Evolutionary conservation across 2,329 filamentous ascomycete species (phyloP), one percentile per base, ranked within the genome.

Genomic region (Catunica adiposa): DNA sequence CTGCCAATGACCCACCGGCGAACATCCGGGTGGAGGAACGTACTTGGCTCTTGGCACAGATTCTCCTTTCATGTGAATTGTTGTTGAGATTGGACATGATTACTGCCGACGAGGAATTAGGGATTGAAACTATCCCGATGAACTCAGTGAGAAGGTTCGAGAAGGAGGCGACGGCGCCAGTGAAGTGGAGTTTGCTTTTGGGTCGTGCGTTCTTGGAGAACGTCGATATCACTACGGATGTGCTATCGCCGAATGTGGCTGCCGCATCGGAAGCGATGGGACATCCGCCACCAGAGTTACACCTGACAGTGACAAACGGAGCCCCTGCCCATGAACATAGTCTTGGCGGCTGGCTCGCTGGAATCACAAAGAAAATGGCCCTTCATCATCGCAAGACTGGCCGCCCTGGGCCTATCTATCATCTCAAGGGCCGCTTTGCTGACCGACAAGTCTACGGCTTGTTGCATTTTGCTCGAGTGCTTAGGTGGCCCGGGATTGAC

Each of bases 171-270:
- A 82, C 75, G 23, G 64, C 69, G 11, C 75, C 77, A n/a, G 78
- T 84, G 20, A 80, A 77, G 62, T 84, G 81, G 81, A 83, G 81
- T 3, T 67, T 84, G 40, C 69, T 83, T 42, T 70, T 84, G 31
- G 81, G 81, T 15, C 72, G 79, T 25, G 73, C 74, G 46, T 84
- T 81, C 80, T 71, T 84, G n/a, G 78, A 83, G 59, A 84, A 84
- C 58, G 80, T 84, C 29, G 73, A 74, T 7, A 69, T 84, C 38
- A 42, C 38, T 15, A 42, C 14, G 5, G 29, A 34, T 5, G 5
- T 34, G 29, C 11, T 34, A 5, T 5, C 29, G 5, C 29, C 29
- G 5, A 11, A 11, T 5, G 5, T 11, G 29, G 5, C 29, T 34
- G 29, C 11, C 5, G 29, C 5, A 34, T 11, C 29, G 29, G 29